Percentiles rank a stretch among this genome's conserved stretches.
phyloP scores from a whole-genome alignment of 225 moss, liverwort and hornwort genomes.

The Takakia lepidozioides region DNA sequence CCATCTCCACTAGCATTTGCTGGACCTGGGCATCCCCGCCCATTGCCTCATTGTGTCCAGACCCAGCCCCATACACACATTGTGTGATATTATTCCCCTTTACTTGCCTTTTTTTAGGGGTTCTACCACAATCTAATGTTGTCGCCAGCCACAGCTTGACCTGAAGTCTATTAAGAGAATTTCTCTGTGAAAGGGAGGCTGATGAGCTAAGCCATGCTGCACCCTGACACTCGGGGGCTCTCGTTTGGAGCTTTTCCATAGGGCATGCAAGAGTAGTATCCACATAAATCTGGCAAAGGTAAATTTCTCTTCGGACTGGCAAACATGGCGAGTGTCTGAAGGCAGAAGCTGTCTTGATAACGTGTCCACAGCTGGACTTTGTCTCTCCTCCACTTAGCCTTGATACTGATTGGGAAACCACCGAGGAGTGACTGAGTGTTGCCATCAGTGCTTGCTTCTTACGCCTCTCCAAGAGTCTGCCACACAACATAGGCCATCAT shows the following conservation, averaged over 20 bases:
- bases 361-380: conserved; percentile 4
- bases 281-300: conserved; percentile 7
- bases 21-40: conserved; percentile 72
- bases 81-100: conserved; percentile 6
- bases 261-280: conserved; percentile 28
- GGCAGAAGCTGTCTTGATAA: conserved; percentile 2
- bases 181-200: conserved; percentile 11
- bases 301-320: background rate
- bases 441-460: too few species aligned
- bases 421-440: conserved; percentile 16
- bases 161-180: too few species aligned
- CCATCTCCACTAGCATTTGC: conserved; percentile 88
- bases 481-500: too few species aligned
- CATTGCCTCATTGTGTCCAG: conserved; percentile 32
- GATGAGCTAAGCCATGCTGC: conserved; percentile 19
- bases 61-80: conserved; percentile 32
- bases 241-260: too few species aligned
- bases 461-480: too few species aligned
- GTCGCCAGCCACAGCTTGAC: conserved; percentile 23
- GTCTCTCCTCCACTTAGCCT: conserved; percentile 13
- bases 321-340: conserved; percentile 6
- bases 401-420: conserved; percentile 12
- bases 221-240: too few species aligned
- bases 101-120: conserved; percentile 9
- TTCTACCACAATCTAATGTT: conserved; percentile 8